A percentile compares a stretch with the other conserved stretches of the same genome.
Evolutionary conservation across 768 basidiomycete genomes (phyloP).

Genomic region (Candolleomyces efflorescens): DNA sequence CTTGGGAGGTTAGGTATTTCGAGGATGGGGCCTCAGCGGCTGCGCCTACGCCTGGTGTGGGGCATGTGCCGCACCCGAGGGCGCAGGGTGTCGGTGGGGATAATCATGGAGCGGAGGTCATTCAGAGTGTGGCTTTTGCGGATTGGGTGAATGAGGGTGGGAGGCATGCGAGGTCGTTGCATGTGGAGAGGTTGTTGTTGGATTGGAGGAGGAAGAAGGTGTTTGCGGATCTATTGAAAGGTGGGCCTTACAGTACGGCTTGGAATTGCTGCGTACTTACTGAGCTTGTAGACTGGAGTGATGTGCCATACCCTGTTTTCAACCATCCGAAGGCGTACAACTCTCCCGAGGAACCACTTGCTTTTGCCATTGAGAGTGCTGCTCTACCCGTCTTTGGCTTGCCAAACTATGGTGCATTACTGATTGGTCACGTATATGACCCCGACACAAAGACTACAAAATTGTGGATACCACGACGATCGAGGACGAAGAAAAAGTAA

Average conservation of each 20-base stretch:
- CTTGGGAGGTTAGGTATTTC: slow-evolving; percentile 24
- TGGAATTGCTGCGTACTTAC: neutral
- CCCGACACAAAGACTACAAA: slow-evolving; percentile 20
- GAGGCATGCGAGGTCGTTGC: slow-evolving; percentile 25
- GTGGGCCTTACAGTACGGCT: slow-evolving; percentile 11
- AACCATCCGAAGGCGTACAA: slow-evolving; percentile 14
- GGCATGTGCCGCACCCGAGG: neutral
- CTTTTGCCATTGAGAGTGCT: slow-evolving; percentile 39
- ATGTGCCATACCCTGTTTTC: slow-evolving; percentile 31
- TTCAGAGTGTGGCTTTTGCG: slow-evolving; percentile 24
- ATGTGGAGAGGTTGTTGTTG: slow-evolving; percentile 25
- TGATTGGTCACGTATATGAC: slow-evolving; percentile 36
- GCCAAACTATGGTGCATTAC: slow-evolving; percentile 38
- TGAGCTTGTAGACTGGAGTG: slow-evolving; percentile 26
- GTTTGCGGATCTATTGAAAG: slow-evolving; percentile 25
- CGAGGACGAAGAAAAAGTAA: slow-evolving; percentile 35
- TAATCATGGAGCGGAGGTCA: slow-evolving; percentile 1
- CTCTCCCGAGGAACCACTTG: slow-evolving; percentile 23
- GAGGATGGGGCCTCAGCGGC: slow-evolving; percentile 1
- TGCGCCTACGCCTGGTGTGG: slow-evolving; percentile 2
- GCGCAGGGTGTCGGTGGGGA: neutral
- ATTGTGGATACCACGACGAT: slow-evolving; percentile 40
- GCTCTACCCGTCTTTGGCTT: slow-evolving; percentile 42
- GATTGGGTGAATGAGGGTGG: slow-evolving; percentile 32
- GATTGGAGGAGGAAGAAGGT: slow-evolving; percentile 26